phyloP scores from a whole-genome alignment of 257 asterid species.

The Cordia subcordata region DNA sequence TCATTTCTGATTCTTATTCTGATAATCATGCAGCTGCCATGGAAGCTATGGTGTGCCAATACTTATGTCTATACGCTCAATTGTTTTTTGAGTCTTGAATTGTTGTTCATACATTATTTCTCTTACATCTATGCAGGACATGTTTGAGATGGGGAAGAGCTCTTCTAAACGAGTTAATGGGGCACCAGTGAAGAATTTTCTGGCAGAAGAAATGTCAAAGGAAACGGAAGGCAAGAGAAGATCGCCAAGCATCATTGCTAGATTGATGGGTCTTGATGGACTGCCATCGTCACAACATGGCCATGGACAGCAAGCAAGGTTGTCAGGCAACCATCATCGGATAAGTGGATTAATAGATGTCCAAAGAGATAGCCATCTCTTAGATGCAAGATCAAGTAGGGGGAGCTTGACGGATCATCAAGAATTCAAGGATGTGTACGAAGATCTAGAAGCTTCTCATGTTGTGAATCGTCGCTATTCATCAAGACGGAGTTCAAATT shows the following conservation, averaged over 20 bases:
- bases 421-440: slow-evolving; percentile 72
- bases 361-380: slow-evolving; percentile 15
- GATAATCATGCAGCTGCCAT: slow-evolving; percentile 40
- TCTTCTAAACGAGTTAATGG: slow-evolving; percentile 40
- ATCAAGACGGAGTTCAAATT: slow-evolving; percentile 53
- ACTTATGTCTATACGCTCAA: no score
- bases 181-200: slow-evolving; percentile 61
- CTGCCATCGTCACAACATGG: slow-evolving; percentile 56
- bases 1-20: slow-evolving; percentile 3
- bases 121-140: slow-evolving; percentile 33
- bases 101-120: no score
- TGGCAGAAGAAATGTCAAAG: slow-evolving; percentile 70
- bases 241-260: slow-evolving; percentile 60
- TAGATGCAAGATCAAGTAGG: slow-evolving; percentile 22
- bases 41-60: no score
- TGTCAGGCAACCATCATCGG: slow-evolving; percentile 38
- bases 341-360: slow-evolving; percentile 18
- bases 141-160: slow-evolving; percentile 44
- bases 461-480: slow-evolving; percentile 48
- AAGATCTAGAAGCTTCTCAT: slow-evolving; percentile 87
- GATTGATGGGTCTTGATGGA: slow-evolving; percentile 89
- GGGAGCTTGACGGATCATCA: slow-evolving; percentile 49
- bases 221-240: slow-evolving; percentile 59
- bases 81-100: no score
- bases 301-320: slow-evolving; percentile 34